A percentile compares a stretch with the other conserved stretches of the same genome.
phyloP scores from a whole-genome alignment of 768 basidiomycete species.

The Rubroboletus satanas region DNA sequence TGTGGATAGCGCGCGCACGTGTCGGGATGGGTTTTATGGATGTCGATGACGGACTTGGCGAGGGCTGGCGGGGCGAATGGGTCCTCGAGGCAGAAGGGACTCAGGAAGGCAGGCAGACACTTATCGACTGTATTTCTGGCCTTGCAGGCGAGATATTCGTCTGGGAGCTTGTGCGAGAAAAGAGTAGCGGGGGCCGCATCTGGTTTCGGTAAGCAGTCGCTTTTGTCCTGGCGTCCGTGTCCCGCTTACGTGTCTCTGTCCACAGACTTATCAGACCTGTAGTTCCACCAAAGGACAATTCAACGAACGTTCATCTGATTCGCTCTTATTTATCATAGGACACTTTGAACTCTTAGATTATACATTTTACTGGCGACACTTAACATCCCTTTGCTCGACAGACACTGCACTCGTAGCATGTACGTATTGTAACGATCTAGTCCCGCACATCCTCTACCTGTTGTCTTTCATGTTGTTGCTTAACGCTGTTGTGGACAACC shows the following conservation, averaged over 20 bases:
- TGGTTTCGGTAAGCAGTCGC: conserved; percentile 58
- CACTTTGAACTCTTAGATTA: conserved; percentile 16
- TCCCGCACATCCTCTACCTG: background rate
- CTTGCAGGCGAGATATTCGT: conserved; percentile 33
- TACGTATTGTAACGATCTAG: conserved; percentile 14
- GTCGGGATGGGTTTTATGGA: conserved; percentile 36
- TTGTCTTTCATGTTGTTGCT: conserved; percentile 11
- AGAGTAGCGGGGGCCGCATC: conserved; percentile 52
- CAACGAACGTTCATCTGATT: conserved; percentile 16
- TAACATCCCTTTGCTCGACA: background rate
- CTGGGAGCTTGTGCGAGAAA: conserved; percentile 62
- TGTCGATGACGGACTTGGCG: conserved; percentile 43
- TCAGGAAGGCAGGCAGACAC: conserved; percentile 51
- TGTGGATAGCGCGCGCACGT: conserved; percentile 60
- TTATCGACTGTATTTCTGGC: conserved; percentile 51
- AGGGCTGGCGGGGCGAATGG: conserved; percentile 78
- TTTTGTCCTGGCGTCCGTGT: background rate
- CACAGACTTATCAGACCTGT: conserved; percentile 23
- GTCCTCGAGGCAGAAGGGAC: conserved; percentile 78
- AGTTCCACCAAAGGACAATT: conserved; percentile 21
- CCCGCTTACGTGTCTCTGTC: background rate
- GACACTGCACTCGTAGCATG: conserved; percentile 14
- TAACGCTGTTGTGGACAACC: conserved; percentile 13
- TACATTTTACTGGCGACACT: conserved; percentile 6
- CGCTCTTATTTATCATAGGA: conserved; percentile 23